A percentile compares a stretch with the other conserved stretches of the same genome.
Evolutionary conservation across 441 rosid genomes (phyloP).

Genomic region (Rhodomyrtus psidioides): DNA sequence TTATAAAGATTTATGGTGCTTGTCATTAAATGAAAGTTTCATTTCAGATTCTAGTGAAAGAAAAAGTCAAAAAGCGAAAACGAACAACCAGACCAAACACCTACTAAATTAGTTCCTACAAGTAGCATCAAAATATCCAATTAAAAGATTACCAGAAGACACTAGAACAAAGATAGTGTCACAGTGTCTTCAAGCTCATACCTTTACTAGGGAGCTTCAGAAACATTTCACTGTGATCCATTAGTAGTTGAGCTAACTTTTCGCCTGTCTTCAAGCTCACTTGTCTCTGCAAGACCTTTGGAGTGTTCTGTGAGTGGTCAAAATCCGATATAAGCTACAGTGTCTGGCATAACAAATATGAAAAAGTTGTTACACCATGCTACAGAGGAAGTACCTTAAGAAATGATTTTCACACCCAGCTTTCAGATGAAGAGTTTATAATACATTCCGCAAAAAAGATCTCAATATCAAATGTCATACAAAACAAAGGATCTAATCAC

Average conservation of each 20-base stretch:
- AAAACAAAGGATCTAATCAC: background rate
- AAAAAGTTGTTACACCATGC: slow-evolving; percentile 2
- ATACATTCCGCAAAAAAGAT: background rate
- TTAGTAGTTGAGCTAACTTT: slow-evolving; percentile 17
- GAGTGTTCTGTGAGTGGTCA: slow-evolving; percentile 35
- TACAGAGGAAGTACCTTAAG: background rate
- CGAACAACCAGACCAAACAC: background rate
- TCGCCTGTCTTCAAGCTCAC: slow-evolving; percentile 62
- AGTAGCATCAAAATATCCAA: background rate
- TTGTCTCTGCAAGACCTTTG: slow-evolving; percentile 74
- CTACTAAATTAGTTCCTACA: background rate
- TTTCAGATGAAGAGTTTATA: background rate
- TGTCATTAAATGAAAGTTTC: background rate
- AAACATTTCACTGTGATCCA: slow-evolving; percentile 15
- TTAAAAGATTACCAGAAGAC: background rate
- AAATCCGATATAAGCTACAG: slow-evolving; percentile 3
- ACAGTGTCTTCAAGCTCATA: background rate
- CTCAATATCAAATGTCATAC: background rate
- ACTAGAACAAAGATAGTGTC: background rate
- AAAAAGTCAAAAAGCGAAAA: background rate
- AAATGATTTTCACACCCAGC: background rate
- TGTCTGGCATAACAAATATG: background rate
- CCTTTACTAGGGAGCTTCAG: slow-evolving; percentile 22
- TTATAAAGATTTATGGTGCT: background rate
- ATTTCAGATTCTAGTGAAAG: background rate